Conservation (phyloP, 2,329 filamentous ascomycete genomes). For the Colletotrichum phormii region DNA sequence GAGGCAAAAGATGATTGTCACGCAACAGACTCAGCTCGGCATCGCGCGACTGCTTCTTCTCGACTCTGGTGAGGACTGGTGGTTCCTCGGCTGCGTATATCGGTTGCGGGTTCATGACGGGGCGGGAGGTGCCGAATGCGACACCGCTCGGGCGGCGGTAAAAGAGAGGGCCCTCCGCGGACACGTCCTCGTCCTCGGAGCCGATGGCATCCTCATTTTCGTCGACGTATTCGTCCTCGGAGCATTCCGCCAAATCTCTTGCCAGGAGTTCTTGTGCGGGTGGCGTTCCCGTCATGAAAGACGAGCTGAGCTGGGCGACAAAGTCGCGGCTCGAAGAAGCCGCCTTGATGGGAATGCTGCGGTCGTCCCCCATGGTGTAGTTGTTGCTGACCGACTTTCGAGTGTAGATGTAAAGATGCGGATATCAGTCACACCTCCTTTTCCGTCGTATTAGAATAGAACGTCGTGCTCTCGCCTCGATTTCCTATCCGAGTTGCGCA, state of each 20-base stretch:
- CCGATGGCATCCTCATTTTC: conserved; percentile 46
- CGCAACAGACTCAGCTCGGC: conserved; percentile 71
- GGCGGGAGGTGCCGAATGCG: conserved; percentile 76
- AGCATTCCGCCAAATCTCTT: conserved; percentile 73
- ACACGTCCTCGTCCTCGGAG: conserved; percentile 47
- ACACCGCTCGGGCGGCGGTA: conserved; percentile 85
- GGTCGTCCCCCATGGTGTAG: conserved; percentile 33
- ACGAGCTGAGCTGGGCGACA: conserved; percentile 53
- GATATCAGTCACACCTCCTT: not conserved
- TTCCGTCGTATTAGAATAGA: not conserved
- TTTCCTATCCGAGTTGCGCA: not conserved
- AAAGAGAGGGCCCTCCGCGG: conserved; percentile 57
- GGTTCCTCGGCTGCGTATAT: conserved; percentile 50
- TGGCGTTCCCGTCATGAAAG: conserved; percentile 71
- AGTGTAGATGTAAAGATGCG: not conserved
- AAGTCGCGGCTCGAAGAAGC: conserved; percentile 39
- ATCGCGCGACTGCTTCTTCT: conserved; percentile 66
- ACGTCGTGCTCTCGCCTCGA: not conserved
- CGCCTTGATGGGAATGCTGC: conserved; percentile 34
- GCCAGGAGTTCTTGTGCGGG: conserved; percentile 75
- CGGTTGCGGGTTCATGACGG: conserved; percentile 71
- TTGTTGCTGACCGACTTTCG: not conserved
- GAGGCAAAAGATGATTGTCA: conserved; percentile 74
- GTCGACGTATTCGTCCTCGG: conserved; percentile 56
- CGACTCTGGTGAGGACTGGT: conserved; percentile 62